Base-by-base conservation (phyloP, 108 stramenopile species). In the Pinguiococcus pyrenoidosus region DNA sequence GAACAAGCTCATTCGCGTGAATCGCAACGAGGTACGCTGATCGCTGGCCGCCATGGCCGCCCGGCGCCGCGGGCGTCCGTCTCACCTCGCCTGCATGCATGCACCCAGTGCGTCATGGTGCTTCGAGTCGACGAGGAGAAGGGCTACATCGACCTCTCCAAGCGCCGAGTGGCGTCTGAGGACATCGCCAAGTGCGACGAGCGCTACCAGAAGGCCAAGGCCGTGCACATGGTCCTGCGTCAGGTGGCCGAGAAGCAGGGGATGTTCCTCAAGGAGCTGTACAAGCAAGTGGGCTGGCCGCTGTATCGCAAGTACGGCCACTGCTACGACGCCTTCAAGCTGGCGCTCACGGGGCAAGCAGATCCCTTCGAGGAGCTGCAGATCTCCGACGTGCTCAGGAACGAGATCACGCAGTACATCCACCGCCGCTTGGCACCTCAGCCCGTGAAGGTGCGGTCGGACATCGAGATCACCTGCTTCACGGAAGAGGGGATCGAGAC, bases 111-210 rank as follows among this genome's bases (percentile, higher is more conserved):
- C n/a, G 93, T 87, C 49, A 96, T 94, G 92, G 97, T 99, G 14
- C 63, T 96, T 35, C 83, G 97, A 56, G 97, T 99, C 9, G 93
- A 99, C 64, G 85, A 89, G 65, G 92, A 99, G 44, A 96, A 96
- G 82, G 96, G 97, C 22, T 99, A 99, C 73, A 99, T 99, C 56
- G 97, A 99, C 76, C 62, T 99, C 30, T 80, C 77, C 36, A 99
- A 99, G 59, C 84, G 94, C 26, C 86, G 92, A 52, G 97, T 99
- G 1, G 75, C 76, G 35, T 87, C 91, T 0, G 97, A 99, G 66
- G 97, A 99, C 51, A 82, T 92, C 4, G 86, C 81, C 22, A 90
- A 92, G 32, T 96, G 91, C 58, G 94, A 96, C 54, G 92, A 93
- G 50, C 77, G 84, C 22, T 95, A 65, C 65, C 66, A 69, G 54